phyloP scores from a whole-genome alignment of 257 asterid genomes.

The Plantago major region DNA sequence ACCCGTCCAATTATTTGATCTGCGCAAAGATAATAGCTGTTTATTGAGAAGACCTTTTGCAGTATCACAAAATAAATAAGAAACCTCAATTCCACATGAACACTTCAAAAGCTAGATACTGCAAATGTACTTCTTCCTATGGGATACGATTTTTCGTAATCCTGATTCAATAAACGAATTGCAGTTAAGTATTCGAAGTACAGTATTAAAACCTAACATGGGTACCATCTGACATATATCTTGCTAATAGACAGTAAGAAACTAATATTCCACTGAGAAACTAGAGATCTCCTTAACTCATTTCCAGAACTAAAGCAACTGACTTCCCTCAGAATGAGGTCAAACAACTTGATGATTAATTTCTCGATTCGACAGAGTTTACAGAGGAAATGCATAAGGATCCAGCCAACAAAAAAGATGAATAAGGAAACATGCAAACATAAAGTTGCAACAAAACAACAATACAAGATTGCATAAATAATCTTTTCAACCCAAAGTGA shows the following conservation, averaged over 20 bases:
- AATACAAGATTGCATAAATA: neutral
- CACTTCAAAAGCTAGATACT: slow-evolving; percentile 12
- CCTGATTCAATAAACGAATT: slow-evolving; percentile 31
- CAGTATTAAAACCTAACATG: neutral
- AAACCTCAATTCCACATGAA: neutral
- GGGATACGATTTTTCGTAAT: slow-evolving; percentile 9
- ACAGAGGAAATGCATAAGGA: neutral
- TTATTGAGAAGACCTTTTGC: slow-evolving; percentile 15
- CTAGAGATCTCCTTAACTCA: neutral
- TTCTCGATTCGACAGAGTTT: neutral
- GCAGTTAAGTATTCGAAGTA: slow-evolving; percentile 1
- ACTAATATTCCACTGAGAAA: neutral
- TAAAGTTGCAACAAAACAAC: neutral
- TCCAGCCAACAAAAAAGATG: neutral
- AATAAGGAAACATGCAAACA: neutral
- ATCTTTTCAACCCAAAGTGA: neutral
- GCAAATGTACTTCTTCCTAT: slow-evolving; percentile 12
- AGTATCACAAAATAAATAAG: slow-evolving; percentile 1
- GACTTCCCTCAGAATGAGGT: slow-evolving; percentile 3
- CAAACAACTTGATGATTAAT: slow-evolving; percentile 5
- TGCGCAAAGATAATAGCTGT: slow-evolving; percentile 5
- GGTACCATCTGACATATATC: neutral
- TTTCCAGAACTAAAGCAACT: slow-evolving; percentile 5
- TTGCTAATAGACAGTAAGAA: neutral
- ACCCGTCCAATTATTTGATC: slow-evolving; percentile 11